A percentile compares a stretch with the other conserved stretches of the same genome.
These are phyloP conservation scores for Candida patagonica DNA, from an alignment of 805 yeast species.

Conservation along the genomic window DNA sequence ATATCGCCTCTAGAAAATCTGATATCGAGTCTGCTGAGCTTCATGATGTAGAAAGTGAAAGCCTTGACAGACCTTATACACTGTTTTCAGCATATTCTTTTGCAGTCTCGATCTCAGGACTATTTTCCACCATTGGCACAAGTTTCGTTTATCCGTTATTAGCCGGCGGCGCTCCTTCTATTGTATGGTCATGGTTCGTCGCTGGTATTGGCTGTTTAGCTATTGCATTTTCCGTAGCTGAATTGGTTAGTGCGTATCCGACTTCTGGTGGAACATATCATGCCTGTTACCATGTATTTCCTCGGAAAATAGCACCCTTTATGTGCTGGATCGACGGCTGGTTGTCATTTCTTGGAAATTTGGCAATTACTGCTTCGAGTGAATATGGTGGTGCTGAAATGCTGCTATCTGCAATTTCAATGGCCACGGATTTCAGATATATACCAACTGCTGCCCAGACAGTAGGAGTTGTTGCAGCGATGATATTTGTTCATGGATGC, in stretches of 20 bases:
- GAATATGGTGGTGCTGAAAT: constrained; percentile 29
- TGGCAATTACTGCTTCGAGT: constrained; percentile 29
- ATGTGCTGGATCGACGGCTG: constrained; percentile 31
- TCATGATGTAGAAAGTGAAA: no score
- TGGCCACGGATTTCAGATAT: constrained; percentile 25
- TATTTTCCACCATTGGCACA: constrained; percentile 53
- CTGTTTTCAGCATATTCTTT: constrained; percentile 54
- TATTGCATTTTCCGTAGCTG: constrained; percentile 65
- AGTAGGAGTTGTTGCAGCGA: constrained; percentile 25
- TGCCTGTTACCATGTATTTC: constrained; percentile 14
- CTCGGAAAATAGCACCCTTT: constrained; percentile 40
- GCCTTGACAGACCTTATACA: no score
- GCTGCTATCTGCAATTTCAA: constrained; percentile 27
- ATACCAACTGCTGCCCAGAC: constrained; percentile 22
- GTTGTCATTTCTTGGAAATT: constrained; percentile 39
- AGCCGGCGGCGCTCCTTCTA: constrained; percentile 54
- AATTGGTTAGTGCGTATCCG: constrained; percentile 35
- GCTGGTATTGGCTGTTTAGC: constrained; percentile 45
- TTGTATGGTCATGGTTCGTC: constrained; percentile 54
- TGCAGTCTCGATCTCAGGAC: constrained; percentile 56
- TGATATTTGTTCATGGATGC: constrained; percentile 15
- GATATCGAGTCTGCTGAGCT: no score
- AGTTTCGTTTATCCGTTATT: constrained; percentile 38
- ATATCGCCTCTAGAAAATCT: no score
- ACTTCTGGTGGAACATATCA: constrained; percentile 19